Evolutionary conservation across 2,329 filamentous ascomycete genomes (phyloP).

Genomic region (Hypomyces perniciosus): DNA sequence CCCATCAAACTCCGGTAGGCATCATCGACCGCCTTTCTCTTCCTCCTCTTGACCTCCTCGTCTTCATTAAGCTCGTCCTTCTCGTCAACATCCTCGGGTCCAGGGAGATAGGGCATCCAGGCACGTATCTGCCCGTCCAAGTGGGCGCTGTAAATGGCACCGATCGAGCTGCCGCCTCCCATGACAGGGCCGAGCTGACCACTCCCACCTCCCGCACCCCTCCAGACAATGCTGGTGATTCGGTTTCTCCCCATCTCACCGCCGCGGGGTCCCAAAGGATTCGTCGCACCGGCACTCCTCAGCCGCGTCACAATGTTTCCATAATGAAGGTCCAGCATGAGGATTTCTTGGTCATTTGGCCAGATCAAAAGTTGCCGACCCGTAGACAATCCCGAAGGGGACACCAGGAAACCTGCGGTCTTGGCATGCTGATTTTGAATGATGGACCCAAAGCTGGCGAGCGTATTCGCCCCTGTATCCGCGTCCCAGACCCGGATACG

Average conservation of each 20-base stretch:
- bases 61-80: conserved; percentile 37
- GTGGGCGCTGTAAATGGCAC: conserved; percentile 71
- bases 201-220: conserved; percentile 50
- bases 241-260: conserved; percentile 58
- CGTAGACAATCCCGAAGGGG: conserved; percentile 53
- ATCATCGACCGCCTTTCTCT: conserved; percentile 72
- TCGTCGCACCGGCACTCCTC: conserved; percentile 53
- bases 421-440: conserved; percentile 67
- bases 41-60: conserved; percentile 48
- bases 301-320: conserved; percentile 68
- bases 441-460: conserved; percentile 79
- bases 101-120: conserved; percentile 61
- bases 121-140: conserved; percentile 75
- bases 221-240: conserved; percentile 72
- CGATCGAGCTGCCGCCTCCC: conserved; percentile 47
- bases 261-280: conserved; percentile 31
- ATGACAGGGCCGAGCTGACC: conserved; percentile 55
- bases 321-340: conserved; percentile 73
- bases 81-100: conserved; percentile 44
- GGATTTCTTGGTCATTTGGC: conserved; percentile 74
- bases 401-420: conserved; percentile 55
- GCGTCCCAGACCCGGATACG: conserved; percentile 85
- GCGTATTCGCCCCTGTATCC: conserved; percentile 72
- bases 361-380: conserved; percentile 65
- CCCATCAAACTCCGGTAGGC: conserved; percentile 73